Evolutionary conservation across 352 stramenopile species (phyloP).

Genomic region (Pythium vanterpoolii): DNA sequence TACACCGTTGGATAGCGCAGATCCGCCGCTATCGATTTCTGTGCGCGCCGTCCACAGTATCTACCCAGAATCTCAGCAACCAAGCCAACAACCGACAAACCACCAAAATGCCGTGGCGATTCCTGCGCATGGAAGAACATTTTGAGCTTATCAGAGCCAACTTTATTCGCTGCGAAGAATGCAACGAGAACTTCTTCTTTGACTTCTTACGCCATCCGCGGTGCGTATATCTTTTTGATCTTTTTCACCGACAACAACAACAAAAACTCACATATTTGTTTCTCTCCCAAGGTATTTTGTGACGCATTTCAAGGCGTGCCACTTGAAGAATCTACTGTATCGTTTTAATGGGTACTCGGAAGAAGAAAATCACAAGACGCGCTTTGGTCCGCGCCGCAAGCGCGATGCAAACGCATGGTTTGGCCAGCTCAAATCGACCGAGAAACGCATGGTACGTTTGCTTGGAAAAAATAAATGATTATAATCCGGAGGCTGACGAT

Average conservation of each 20-base stretch:
- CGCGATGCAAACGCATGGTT: conserved; percentile 73
- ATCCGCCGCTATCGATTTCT: background rate
- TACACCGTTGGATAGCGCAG: background rate
- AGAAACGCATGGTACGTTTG: conserved; percentile 68
- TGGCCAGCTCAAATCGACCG: conserved; percentile 76
- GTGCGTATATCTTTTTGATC: conserved; percentile 24
- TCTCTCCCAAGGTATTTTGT: conserved; percentile 58
- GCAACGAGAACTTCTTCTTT: conserved; percentile 81
- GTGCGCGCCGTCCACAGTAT: background rate
- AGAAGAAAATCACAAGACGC: conserved; percentile 70
- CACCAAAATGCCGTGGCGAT: conserved; percentile 25
- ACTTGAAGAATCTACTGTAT: conserved; percentile 76
- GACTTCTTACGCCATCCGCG: conserved; percentile 70
- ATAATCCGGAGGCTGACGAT: background rate
- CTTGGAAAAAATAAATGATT: background rate
- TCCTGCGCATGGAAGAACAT: conserved; percentile 53
- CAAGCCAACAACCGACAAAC: background rate
- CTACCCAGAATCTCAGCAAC: background rate
- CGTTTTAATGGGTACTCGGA: conserved; percentile 72
- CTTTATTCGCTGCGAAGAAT: conserved; percentile 77
- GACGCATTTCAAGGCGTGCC: conserved; percentile 76
- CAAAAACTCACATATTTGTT: too few relatives aligned
- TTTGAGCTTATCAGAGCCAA: conserved; percentile 66
- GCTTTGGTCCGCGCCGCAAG: conserved; percentile 66
- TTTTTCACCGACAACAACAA: too few relatives aligned